Base-by-base conservation (phyloP, 371 early-diverging fungal genomes). In the Nosema muscidifuracis region DNA sequence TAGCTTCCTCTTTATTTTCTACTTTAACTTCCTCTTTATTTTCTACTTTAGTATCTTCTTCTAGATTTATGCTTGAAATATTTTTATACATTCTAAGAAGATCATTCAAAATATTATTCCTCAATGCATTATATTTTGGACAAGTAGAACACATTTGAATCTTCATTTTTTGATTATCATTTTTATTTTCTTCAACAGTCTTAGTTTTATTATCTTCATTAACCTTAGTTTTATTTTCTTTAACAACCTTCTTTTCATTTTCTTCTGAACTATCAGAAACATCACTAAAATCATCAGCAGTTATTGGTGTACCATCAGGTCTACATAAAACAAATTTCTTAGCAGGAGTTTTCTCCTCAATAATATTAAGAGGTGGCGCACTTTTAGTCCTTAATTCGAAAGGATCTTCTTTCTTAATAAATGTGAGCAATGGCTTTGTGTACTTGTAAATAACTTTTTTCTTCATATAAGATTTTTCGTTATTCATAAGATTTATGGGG, bases 401-500 rank as follows among this genome's bases (percentile, higher is more conserved):
- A 20, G 42, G 38, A 63, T 60, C 36, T 57, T 53, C 55, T 53
- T 51, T 47, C 24, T 33, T 63, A 12, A 4, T 43, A 51, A 71
- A 50, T 33, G 56, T 36, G 30, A 71, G 43, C 33, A 62, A 44
- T 50, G 62, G 50, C 15, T 51, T 71, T 31, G 18, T 62, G 24
- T 38, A 44, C 62, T 57, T 71, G 58, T 47, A 61, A 63, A 71
- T 71, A 50, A 71, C 44, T 42, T 43, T 71, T 62, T 71, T 71
- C 42, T 44, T 56, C 50, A 71, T 42, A 20, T 4, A 3, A 3
- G 24, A 10, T 7, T 6, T 28, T 12, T 55, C 56, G 13, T 47
- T 20, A 47, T 4, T n/a, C 47, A 47, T 47, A 10, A n/a, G n/a
- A n/a, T 10, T 38, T 38, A 47, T n/a, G 47, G 47, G 47, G 6